Evolutionary conservation across 768 basidiomycete genomes (phyloP), one percentile per base, ranked within the genome.

Genomic region (Tylopilus sp.): DNA sequence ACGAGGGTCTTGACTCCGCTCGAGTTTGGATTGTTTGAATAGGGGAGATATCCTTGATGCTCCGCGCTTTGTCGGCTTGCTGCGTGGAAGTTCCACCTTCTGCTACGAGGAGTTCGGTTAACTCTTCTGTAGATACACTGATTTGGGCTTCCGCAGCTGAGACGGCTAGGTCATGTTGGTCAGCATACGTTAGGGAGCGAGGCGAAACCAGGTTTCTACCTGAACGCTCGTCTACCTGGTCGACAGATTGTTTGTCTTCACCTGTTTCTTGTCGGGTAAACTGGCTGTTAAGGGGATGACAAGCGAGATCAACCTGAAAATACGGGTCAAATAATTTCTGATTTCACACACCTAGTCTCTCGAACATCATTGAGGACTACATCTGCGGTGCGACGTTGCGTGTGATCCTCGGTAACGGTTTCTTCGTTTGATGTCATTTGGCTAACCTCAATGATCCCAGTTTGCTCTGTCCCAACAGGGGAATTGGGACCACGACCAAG

Each of bases 311-410:
- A 44, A n/a, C 6, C 31, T n/a, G 10, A 10, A n/a, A 12, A 8
- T 6, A 9, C 20, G 28, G 11, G 39, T 10, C 18, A 4, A 10
- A 20, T 13, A 4, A 8, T 15, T 0, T 20, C n/a, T 17, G 4
- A 35, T 36, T 13, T 20, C 38, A 40, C 50, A 7, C 12, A 60
- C 62, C 47, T 25, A 22, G 8, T 21, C 17, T 8, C 43, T 6
- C 0, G 20, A 7, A 41, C 40, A 36, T 51, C 21, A 7, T 18
- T 40, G 11, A 44, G 28, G n/a, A 23, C 12, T 10, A 28, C 36
- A 17, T 17, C 36, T 7, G n/a, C 7, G 18, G 36, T 15, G 21
- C 35, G 38, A 3, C 23, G 26, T 12, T 15, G 5, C 9, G 33
- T n/a, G 10, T 9, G 18, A 40, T 39, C n/a, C n/a, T 15, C 12